Evolutionary conservation across 2,329 filamentous ascomycete genomes (phyloP).

Genomic region (Lecanicillium sp.): DNA sequence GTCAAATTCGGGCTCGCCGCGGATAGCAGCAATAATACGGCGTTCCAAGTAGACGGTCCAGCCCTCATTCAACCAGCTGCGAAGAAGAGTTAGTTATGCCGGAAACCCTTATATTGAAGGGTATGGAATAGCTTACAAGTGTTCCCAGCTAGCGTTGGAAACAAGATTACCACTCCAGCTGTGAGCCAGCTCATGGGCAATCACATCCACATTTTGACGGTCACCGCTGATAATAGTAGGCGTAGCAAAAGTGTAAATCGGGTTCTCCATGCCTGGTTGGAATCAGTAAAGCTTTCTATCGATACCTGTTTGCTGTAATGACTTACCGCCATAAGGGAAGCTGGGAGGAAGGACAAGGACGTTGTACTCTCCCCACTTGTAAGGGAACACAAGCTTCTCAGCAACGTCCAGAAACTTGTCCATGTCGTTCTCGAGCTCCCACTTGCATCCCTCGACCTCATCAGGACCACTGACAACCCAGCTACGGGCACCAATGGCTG

Average conservation of each 20-base stretch:
- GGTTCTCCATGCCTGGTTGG: constrained; percentile 70
- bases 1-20: constrained; percentile 79
- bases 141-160: constrained; percentile 71
- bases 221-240: constrained; percentile 90
- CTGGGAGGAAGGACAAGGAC: constrained; percentile 82
- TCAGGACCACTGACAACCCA: constrained; percentile 83
- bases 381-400: constrained; percentile 74
- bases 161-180: constrained; percentile 88
- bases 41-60: constrained; percentile 96
- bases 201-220: constrained; percentile 87
- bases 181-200: constrained; percentile 73
- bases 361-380: constrained; percentile 93
- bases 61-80: constrained; percentile 63
- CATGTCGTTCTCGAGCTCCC: constrained; percentile 86
- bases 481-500: constrained; percentile 79
- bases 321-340: constrained; percentile 74
- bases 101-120: too few relatives aligned
- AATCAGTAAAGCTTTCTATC: constrained; percentile 10
- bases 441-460: constrained; percentile 73
- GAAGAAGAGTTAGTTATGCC: too few relatives aligned
- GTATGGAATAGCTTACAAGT: constrained; percentile 45
- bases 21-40: constrained; percentile 66
- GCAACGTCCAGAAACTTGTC: constrained; percentile 86
- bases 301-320: constrained; percentile 2
- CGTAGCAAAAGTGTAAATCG: constrained; percentile 90